These are phyloP conservation scores for Fusarium mexicanum DNA, from an alignment of 2,329 filamentous ascomycete species.

Conservation along the genomic window DNA sequence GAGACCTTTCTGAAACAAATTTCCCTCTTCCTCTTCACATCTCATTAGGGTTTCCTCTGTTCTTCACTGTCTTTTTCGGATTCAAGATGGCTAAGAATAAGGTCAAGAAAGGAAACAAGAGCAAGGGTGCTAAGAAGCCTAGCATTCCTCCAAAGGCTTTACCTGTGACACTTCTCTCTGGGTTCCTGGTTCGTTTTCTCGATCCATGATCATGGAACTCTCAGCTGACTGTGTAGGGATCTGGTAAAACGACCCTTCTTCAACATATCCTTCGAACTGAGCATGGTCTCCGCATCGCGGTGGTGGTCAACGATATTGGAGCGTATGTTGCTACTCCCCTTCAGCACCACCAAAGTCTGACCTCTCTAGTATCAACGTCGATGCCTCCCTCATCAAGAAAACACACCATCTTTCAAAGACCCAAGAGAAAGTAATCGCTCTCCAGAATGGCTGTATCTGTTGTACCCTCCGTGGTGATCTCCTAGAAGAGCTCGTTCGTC, in stretches of 20 bases:
- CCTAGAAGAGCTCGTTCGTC: constrained; percentile 72
- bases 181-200: constrained; percentile 43
- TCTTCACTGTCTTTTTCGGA: background rate
- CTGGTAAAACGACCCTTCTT: constrained; percentile 76
- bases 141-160: constrained; percentile 38
- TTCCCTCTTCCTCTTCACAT: too few relatives aligned
- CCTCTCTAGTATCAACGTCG: constrained; percentile 66
- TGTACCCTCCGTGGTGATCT: constrained; percentile 78
- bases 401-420: constrained; percentile 65
- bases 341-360: background rate
- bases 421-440: constrained; percentile 71
- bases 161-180: constrained; percentile 49
- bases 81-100: constrained; percentile 33
- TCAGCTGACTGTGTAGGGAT: constrained; percentile 56
- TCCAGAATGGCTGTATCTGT: constrained; percentile 81
- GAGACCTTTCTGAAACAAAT: too few relatives aligned
- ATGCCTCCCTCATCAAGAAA: constrained; percentile 68
- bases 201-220: background rate
- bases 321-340: constrained; percentile 50
- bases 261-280: constrained; percentile 74
- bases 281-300: constrained; percentile 74
- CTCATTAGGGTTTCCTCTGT: too few relatives aligned
- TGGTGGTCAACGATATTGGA: constrained; percentile 79
- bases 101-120: constrained; percentile 18
- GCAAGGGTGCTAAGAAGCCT: constrained; percentile 24